Base-by-base conservation (phyloP, 2,329 filamentous ascomycete species). In the Drechslera avenae region DNA sequence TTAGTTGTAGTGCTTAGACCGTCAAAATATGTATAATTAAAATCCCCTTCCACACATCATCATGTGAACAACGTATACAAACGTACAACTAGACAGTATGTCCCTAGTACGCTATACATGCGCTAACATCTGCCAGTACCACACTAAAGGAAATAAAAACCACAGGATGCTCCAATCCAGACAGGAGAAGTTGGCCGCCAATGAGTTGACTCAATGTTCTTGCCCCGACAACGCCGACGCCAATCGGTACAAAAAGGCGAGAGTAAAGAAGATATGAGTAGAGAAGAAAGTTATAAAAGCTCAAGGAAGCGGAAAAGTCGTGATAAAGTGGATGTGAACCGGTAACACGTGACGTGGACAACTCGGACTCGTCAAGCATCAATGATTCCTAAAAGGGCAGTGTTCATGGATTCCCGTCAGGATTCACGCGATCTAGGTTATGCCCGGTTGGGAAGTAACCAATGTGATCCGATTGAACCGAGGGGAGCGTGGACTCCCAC, bases 401-500 rank as follows among this genome's bases (percentile, higher is more conserved):
- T 26, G 26, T 2, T 39, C n/a, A 12, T 12, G 12, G 31, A 10
- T 21, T 39, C 14, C 34, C 39, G n/a, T 46, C 36, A 13, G 42
- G 26, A 40, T 45, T 39, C 13, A 46, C 32, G 18, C 46, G 18
- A 16, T 56, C 52, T 19, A 51, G 26, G 37, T 40, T 12, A 33
- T 46, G 39, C 31, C 34, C 44, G 16, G 49, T 42, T 14, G 52
- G 19, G 46, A 57, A 46, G 28, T 39, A 57, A 13, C 48, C 52
- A 14, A 50, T 49, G 13, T 50, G 54, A 30, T 49, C 39, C 14
- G 46, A 28, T 10, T 47, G 26, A 34, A 40, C 28, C 13, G 46
- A 26, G n/a, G 66, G 61, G 34, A 69, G 36, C 0, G 54, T 63
- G 7, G 58, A 50, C 40, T 64, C 56, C 60, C 60, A 68, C 13